Evolutionary conservation across 129 eudicot genomes (phyloP), one percentile per base, ranked within the genome.

Genomic region (Gnaphalium uliginosum): DNA sequence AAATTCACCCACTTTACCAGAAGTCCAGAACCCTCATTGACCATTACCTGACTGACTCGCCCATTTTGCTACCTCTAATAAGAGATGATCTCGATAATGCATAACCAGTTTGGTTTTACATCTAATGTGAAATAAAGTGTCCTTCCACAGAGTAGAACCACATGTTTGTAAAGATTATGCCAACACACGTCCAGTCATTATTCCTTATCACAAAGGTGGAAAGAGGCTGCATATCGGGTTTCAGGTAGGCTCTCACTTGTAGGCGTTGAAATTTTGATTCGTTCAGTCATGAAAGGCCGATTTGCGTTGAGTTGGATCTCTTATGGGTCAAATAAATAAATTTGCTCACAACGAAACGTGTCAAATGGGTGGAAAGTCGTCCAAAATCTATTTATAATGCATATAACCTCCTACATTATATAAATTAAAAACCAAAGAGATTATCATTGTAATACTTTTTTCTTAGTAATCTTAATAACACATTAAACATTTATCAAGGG

Each of bases 201-300:
- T 90, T 72, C 98, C 98, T 32, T 93, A 93, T 81, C 97, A 93
- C 76, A 90, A 79, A 88, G 98, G 98, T 65, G 98, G 98, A 66
- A 93, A 93, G 84, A 87, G 97, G 82, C 82, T 93, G 72, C 89
- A 93, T 85, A 88, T 93, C 64, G 97, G 92, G 27, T 76, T 88
- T 73, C 90, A 89, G 95, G 98, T 93, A 67, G 73, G 92, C 51
- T 71, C 26, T 27, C 73, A 27, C 60, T 72, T 60, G 48, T 64
- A 21, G 6, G 68, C 48, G 4, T 46, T 43, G 18, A 18, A 4
- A 11, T 72, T 72, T 14, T 9, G 13, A 53, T 35, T 6, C 68
- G 33, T 72, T 72, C 37, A 21, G 65, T 71, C 27, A 9, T 54
- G 14, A 72, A 19, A 1, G 48, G 41, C 23, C 14, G 64, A 53